phyloP scores from a whole-genome alignment of 169 alveolate species.

The Cryptosporidium muris region DNA sequence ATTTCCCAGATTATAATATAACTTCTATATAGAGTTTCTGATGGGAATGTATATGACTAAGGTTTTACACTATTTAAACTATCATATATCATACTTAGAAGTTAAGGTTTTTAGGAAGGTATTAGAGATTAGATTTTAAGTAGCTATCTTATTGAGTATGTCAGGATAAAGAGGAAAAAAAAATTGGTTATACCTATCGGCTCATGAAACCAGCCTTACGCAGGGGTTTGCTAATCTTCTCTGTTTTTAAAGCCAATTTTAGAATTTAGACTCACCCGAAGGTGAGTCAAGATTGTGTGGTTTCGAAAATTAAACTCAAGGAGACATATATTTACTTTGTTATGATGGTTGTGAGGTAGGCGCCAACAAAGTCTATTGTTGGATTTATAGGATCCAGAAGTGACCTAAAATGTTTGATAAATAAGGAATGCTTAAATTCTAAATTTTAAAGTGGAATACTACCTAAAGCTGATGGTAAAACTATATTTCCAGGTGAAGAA shows the following conservation, averaged over 20 bases:
- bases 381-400: background rate
- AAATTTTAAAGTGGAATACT: constrained; percentile 28
- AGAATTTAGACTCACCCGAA: constrained; percentile 58
- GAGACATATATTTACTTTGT: constrained; percentile 19
- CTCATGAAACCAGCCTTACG: constrained; percentile 74
- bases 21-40: background rate
- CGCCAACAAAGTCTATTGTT: constrained; percentile 4
- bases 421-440: background rate
- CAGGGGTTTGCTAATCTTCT: constrained; percentile 74
- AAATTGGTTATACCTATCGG: constrained; percentile 72
- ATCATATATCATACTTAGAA: no score
- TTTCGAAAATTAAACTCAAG: constrained; percentile 8
- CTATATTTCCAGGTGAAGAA: constrained; percentile 61
- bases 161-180: background rate
- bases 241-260: constrained; percentile 73
- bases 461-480: constrained; percentile 47
- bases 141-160: no score
- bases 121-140: no score
- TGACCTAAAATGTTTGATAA: background rate
- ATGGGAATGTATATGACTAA: no score
- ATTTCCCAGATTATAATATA: no score
- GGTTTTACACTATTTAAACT: no score
- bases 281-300: no score
- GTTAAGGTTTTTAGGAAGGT: no score
- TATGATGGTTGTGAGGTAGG: constrained; percentile 17